Percentiles rank a stretch among this genome's conserved stretches.
phyloP scores from a whole-genome alignment of 768 basidiomycete genomes.

The Cystobasidium tubakii region DNA sequence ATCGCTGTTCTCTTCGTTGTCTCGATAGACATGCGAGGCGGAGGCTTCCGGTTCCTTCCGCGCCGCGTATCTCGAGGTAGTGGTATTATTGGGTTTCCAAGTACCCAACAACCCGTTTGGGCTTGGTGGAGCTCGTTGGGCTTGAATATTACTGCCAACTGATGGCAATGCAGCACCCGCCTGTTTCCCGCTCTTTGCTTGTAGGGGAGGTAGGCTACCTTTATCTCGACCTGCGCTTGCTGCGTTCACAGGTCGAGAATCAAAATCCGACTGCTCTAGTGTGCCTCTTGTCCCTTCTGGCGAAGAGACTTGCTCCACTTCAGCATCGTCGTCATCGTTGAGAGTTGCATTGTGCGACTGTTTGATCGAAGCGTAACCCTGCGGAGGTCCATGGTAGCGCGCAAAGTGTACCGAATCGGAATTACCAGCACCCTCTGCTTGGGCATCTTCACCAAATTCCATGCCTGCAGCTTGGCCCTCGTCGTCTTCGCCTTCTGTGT shows the following conservation, averaged over 20 bases:
- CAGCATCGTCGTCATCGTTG: slow-evolving; percentile 4
- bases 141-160: neutral
- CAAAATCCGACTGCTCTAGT: slow-evolving; percentile 18
- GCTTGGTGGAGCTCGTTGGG: too few relatives aligned
- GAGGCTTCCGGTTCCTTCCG: neutral
- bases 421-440: neutral
- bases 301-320: slow-evolving; percentile 4
- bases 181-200: neutral
- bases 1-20: neutral
- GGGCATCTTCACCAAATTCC: slow-evolving; percentile 9
- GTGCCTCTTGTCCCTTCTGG: neutral
- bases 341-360: slow-evolving; percentile 14
- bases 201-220: neutral
- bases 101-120: neutral
- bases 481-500: neutral
- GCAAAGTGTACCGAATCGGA: slow-evolving; percentile 13
- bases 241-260: slow-evolving; percentile 32
- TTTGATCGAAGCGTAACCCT: neutral
- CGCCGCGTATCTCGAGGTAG: neutral
- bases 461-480: slow-evolving; percentile 22
- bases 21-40: neutral
- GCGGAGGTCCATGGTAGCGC: neutral
- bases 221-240: slow-evolving; percentile 28
- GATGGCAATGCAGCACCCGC: neutral
- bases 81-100: too few relatives aligned